Conservation (phyloP, 1,139 yeast genomes). For the Meyerozyma carpophila region DNA sequence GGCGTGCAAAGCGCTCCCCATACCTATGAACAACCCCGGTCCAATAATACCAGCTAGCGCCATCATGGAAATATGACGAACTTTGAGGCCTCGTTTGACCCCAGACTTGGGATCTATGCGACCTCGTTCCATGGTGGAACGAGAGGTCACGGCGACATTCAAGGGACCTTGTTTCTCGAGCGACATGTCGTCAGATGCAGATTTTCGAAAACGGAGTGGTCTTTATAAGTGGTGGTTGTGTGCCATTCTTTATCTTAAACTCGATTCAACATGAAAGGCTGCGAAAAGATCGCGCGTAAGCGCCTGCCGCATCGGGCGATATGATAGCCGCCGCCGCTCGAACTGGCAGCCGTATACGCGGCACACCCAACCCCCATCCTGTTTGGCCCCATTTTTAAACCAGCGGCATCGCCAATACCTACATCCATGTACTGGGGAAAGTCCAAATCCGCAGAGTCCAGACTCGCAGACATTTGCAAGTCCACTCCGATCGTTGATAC, state of each 20-base stretch:
- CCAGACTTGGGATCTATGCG: neutral
- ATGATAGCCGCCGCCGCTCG: neutral
- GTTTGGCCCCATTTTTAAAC: too few relatives aligned
- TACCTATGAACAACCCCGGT: conserved; percentile 5
- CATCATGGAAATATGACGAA: conserved; percentile 39
- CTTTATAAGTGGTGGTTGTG: neutral
- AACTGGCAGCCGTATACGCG: neutral
- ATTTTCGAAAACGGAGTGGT: too few relatives aligned
- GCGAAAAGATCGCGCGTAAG: neutral
- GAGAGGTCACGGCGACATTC: neutral
- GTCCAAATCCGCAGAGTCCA: conserved; percentile 14
- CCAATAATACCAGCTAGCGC: conserved; percentile 42
- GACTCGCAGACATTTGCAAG: conserved; percentile 19
- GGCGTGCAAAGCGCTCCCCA: conserved; percentile 4
- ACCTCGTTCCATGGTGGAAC: neutral
- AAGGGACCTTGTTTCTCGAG: neutral
- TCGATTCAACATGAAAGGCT: neutral
- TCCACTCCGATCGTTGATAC: conserved; percentile 39
- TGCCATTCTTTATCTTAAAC: neutral
- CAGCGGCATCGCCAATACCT: too few relatives aligned
- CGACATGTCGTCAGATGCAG: neutral
- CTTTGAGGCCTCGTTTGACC: conserved; percentile 29
- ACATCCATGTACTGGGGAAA: neutral
- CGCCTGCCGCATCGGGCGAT: neutral
- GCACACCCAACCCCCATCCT: neutral